These are phyloP conservation scores for Leptographium wingfieldii DNA, from an alignment of 2,329 filamentous ascomycete genomes.

Conservation along the genomic window DNA sequence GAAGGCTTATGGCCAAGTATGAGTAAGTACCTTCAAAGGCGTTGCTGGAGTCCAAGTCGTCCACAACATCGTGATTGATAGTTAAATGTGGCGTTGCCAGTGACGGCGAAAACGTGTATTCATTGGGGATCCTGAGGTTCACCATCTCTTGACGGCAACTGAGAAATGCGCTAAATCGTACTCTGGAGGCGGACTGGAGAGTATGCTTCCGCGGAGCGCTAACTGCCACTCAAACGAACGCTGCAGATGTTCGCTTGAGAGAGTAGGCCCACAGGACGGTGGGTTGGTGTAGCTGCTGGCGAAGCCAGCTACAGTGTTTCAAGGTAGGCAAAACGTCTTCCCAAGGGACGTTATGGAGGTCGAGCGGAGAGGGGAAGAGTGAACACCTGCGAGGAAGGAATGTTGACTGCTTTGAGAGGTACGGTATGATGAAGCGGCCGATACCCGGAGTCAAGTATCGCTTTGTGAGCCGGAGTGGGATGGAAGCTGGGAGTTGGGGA, in stretches of 20 bases:
- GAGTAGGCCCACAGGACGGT: constrained; percentile 86
- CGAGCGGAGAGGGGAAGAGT: constrained; percentile 71
- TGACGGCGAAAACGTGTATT: constrained; percentile 74
- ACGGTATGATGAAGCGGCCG: constrained; percentile 32
- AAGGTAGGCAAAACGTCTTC: constrained; percentile 44
- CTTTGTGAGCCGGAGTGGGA: constrained; percentile 17
- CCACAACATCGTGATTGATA: constrained; percentile 90
- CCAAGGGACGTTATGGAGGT: constrained; percentile 78
- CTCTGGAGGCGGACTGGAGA: neutral
- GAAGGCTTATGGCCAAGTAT: too few species aligned
- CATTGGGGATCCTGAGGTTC: constrained; percentile 63
- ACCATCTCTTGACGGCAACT: constrained; percentile 58
- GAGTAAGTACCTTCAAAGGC: constrained; percentile 68
- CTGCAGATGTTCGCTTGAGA: constrained; percentile 84
- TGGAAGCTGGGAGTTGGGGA: neutral
- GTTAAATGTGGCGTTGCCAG: constrained; percentile 79
- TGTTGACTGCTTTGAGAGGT: constrained; percentile 51
- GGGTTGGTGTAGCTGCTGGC: constrained; percentile 58
- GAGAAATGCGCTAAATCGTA: neutral
- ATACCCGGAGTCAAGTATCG: constrained; percentile 75
- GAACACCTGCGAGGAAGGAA: constrained; percentile 75
- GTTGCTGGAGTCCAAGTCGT: constrained; percentile 87
- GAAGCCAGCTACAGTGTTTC: constrained; percentile 65
- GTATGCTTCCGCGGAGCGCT: constrained; percentile 69
- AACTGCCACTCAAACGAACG: constrained; percentile 96